Percentiles rank a stretch among this genome's conserved stretches.
Conservation (phyloP, 2,329 filamentous ascomycete genomes). For the Macrophomina pseudophaseolina region DNA sequence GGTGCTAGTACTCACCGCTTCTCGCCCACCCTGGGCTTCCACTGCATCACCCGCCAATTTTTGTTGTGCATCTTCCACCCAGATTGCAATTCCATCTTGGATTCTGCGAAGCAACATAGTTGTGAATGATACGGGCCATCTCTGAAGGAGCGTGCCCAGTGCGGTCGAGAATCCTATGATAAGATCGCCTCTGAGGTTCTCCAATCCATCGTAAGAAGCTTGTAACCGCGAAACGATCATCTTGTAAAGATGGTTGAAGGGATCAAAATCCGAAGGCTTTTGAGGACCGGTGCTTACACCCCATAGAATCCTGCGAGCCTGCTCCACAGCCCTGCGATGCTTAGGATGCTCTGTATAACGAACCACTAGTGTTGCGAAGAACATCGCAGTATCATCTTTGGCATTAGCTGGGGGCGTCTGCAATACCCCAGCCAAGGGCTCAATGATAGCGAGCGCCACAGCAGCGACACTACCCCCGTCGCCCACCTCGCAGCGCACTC, state of each 20-base stretch:
- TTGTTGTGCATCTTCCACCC: conserved; percentile 64
- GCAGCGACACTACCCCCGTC: conserved; percentile 71
- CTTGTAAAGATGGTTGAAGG: conserved; percentile 70
- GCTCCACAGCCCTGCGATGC: conserved; percentile 55
- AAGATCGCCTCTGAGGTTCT: conserved; percentile 45
- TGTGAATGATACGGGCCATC: conserved; percentile 54
- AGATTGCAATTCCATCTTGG: conserved; percentile 66
- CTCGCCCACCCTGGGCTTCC: conserved; percentile 45
- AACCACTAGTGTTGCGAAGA: conserved; percentile 45
- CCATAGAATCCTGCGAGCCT: conserved; percentile 70
- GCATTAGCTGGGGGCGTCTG: conserved; percentile 23
- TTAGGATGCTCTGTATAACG: conserved; percentile 59
- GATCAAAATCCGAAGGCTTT: conserved; percentile 54
- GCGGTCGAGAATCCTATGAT: conserved; percentile 59
- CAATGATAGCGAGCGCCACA: conserved; percentile 69
- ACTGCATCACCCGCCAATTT: conserved; percentile 32
- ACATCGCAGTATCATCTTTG: background rate
- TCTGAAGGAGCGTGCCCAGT: conserved; percentile 49
- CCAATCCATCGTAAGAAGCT: conserved; percentile 58
- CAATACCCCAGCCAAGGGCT: conserved; percentile 65
- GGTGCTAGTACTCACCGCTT: conserved; percentile 56
- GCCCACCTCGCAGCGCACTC: conserved; percentile 52
- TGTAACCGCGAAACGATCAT: conserved; percentile 61
- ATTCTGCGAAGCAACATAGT: conserved; percentile 63
- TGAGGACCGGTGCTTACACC: conserved; percentile 52